Base-by-base conservation (phyloP, 352 stramenopile species). In the Pythium biforme region DNA sequence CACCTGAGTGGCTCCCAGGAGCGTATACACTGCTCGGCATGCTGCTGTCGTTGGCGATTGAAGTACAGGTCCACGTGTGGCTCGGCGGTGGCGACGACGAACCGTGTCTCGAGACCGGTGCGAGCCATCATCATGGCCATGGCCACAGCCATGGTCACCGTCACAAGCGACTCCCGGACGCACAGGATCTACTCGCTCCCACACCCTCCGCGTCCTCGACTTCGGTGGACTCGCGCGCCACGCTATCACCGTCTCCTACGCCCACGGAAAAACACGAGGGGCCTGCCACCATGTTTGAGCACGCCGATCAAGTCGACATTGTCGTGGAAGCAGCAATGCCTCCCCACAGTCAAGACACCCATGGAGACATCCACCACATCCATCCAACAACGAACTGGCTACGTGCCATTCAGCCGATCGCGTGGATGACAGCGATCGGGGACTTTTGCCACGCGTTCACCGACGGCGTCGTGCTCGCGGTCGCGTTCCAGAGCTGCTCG, bases 391-490 rank as follows among this genome's bases (percentile, higher is more conserved):
- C 31, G 31, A 37, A 37, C 31, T 37, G 31, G 25, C 22, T 65
- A 6, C 25, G 20, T 0, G 20, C 4, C 23, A 41, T 74, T 14
- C 23, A 62, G 29, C 68, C 68, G 19, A 50, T 74, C 17, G 68
- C 68, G 27, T 74, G 68, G 68, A 71, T 74, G 37, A 71, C 68
- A 1, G 68, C 68, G 25, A 55, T 74, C 14, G 68, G 68, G 33
- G 68, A 74, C 41, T 70, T 70, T 40, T 68, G 68, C 47, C 68
- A 74, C 49, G 68, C 68, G 39, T 69, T 74, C 49, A 71, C 63
- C 1, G 68, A 74, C 48, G 68, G 68, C 14, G 64, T 74, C 43
- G 63, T 74, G 46, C 57, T 74, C 6, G 68, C 68, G 4, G 68
- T 74, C 25, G 68, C 58, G 17, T 74, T 74, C 59, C 55, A 65